phyloP scores from a whole-genome alignment of 73 alveolate species.

The Breviolum minutum region DNA sequence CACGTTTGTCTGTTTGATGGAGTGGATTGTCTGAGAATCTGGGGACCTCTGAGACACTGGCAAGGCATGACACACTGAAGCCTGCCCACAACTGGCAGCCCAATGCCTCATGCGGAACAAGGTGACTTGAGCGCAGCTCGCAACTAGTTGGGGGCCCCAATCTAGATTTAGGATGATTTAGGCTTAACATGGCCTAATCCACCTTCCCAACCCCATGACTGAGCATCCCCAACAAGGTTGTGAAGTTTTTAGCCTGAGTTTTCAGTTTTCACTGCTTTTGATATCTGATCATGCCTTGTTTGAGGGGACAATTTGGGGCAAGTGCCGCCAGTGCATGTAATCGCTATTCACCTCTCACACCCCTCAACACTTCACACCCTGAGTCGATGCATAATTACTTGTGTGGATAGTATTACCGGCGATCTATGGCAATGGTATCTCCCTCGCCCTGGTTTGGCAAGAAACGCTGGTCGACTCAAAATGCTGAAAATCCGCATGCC shows the following conservation, averaged over 20 bases:
- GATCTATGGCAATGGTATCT: background rate
- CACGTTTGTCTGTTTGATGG: no score
- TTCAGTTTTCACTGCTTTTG: no score
- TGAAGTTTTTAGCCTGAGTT: conserved; percentile 20
- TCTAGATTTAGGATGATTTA: background rate
- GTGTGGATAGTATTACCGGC: no score
- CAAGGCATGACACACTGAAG: conserved; percentile 33
- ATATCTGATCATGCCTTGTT: no score
- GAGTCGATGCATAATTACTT: no score
- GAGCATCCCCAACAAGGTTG: background rate
- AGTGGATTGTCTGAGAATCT: no score
- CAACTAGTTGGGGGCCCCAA: background rate
- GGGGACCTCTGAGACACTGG: background rate
- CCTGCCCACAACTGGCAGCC: conserved; percentile 77
- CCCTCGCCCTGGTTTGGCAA: background rate
- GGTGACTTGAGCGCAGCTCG: background rate
- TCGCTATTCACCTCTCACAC: no score
- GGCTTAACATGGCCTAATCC: no score
- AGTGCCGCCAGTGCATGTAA: no score
- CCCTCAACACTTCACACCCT: no score
- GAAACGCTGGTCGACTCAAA: conserved; percentile 19
- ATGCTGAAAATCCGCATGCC: conserved; percentile 62
- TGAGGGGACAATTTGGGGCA: no score
- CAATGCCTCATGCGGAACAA: conserved; percentile 13
- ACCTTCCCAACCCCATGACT: background rate